Percentiles rank a stretch among this genome's conserved stretches.
These are phyloP conservation scores for Ramaria sp. DNA, from an alignment of 768 basidiomycete species.

Conservation along the genomic window DNA sequence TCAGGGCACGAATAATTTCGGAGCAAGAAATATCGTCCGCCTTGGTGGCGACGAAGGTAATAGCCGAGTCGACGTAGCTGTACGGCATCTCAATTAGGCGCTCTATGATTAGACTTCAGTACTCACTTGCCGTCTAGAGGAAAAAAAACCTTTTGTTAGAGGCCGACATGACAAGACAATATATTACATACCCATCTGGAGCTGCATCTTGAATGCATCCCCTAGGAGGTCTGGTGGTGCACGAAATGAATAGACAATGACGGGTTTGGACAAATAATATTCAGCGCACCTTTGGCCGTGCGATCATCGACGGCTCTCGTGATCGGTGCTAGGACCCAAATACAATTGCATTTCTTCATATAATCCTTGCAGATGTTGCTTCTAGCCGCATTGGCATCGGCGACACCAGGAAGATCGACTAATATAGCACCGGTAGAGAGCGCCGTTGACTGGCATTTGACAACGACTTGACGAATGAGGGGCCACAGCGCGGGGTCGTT, in stretches of 20 bases:
- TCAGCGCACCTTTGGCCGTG: constrained; percentile 39
- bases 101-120: neutral
- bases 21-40: constrained; percentile 55
- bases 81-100: neutral
- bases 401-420: constrained; percentile 59
- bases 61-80: constrained; percentile 47
- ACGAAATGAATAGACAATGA: neutral
- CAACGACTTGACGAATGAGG: constrained; percentile 50
- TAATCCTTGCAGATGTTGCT: constrained; percentile 54
- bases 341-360: constrained; percentile 54
- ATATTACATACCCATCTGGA: constrained; percentile 37
- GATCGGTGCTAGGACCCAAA: constrained; percentile 61
- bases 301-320: constrained; percentile 56
- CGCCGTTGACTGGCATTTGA: constrained; percentile 41
- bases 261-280: neutral
- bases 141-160: neutral
- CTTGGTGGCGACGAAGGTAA: constrained; percentile 58
- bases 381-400: constrained; percentile 55
- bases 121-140: constrained; percentile 47
- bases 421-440: constrained; percentile 50
- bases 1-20: constrained; percentile 41
- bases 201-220: constrained; percentile 51
- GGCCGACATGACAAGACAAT: neutral
- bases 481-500: constrained; percentile 47
- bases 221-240: constrained; percentile 40